These are phyloP conservation scores for Pseudozyma hubeiensis DNA, from an alignment of 1,284 basidiomycete genomes.

Conservation along the genomic window DNA sequence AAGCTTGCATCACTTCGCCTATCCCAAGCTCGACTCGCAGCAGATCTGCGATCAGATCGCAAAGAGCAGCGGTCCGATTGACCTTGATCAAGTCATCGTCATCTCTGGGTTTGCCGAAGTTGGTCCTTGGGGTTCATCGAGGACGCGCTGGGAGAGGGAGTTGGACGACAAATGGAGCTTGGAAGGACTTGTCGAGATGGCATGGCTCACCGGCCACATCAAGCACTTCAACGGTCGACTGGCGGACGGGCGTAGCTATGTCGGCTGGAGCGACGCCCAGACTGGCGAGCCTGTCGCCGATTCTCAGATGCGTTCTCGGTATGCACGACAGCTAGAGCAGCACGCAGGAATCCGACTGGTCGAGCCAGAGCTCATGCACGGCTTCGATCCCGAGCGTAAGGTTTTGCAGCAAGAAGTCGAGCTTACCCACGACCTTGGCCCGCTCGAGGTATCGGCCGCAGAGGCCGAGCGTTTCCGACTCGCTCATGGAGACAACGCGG, in stretches of 20 bases:
- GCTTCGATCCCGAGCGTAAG: conserved; percentile 97
- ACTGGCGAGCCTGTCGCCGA: conserved; percentile 94
- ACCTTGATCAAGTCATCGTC: conserved; percentile 94
- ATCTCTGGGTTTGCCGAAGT: conserved; percentile 97
- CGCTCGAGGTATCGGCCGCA: conserved; percentile 88
- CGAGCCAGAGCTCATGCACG: conserved; percentile 95
- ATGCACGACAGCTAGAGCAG: conserved; percentile 90
- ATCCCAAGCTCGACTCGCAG: conserved; percentile 77
- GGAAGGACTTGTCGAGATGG: conserved; percentile 93
- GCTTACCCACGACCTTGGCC: conserved; percentile 93
- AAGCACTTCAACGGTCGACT: conserved; percentile 97
- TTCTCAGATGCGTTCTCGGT: conserved; percentile 91
- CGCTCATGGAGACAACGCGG: conserved; percentile 95
- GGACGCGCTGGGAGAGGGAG: conserved; percentile 89
- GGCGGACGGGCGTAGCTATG: conserved; percentile 81
- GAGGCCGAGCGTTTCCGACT: conserved; percentile 96
- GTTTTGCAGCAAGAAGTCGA: conserved; percentile 96
- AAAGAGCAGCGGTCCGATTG: conserved; percentile 73
- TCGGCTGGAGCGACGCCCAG: conserved; percentile 97
- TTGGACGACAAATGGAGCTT: conserved; percentile 74
- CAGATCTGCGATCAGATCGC: conserved; percentile 77
- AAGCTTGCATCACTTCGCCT: conserved; percentile 94
- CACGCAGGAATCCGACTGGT: conserved; percentile 95
- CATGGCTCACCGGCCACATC: conserved; percentile 98
- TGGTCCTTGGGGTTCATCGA: conserved; percentile 95